Base-by-base conservation (phyloP, 306 rosid genomes). In the Begonia loranthoides region DNA sequence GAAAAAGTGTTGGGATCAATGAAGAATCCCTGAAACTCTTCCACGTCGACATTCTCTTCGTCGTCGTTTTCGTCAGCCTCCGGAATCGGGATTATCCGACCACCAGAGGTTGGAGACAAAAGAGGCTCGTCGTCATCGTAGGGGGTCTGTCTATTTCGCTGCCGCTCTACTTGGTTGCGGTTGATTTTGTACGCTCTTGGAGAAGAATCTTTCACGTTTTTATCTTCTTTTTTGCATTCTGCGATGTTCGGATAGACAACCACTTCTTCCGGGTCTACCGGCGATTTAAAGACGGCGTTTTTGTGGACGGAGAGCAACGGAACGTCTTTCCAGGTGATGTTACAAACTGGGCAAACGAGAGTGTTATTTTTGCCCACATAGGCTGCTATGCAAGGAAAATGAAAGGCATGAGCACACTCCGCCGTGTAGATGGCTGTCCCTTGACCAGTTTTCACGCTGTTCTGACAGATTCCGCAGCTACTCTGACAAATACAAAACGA, bases 351-450 rank as follows among this genome's bases (percentile, higher is more conserved):
- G 47, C 99, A 90, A 15, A 86, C 65, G 0, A 90, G 86, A 33
- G 56, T 54, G n/a, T 73, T 83, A 15, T 83, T 80, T 38, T 83
- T 78, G 55, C 88, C 69, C 3, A 86, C 92, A 57, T 76, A 68
- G 9, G 70, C 70, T 1, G 94, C 94, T 34, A 90, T 83, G 55
- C 99, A 86, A 1, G 99, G 95, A 45, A 90, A 90, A 57, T 90
- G 99, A 53, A 90, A 90, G 12, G 96, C 94, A 64, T 90, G 99
- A 5, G 67, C 47, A 17, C 99, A 90, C 64, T 90, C 99, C 2
- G 96, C 99, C 1, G 99, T 90, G 88, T 86, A 90, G 46, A 90
- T 90, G 38, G 99, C 99, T 15, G 87, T 90, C 9, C 99, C 94
- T 17, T 90, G 99, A 16, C 99, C 99, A 1, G 95, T 80, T 49